A percentile compares a stretch with the other conserved stretches of the same genome.
Evolutionary conservation across 1,284 basidiomycete genomes (phyloP).

Genomic region (Ceratobasidium sp.): DNA sequence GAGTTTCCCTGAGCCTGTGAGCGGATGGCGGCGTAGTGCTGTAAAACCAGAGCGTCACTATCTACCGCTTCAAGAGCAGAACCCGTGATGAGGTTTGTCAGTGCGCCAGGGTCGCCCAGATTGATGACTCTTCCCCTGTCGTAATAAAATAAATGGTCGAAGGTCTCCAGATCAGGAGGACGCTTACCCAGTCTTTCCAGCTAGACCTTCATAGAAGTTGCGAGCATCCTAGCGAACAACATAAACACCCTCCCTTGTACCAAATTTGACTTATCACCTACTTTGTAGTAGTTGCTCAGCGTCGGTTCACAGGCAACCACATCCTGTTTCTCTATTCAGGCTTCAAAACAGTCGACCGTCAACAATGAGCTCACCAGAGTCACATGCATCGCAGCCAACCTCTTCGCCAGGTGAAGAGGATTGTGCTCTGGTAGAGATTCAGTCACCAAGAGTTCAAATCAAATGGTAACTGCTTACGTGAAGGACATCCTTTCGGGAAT

Average conservation of each 20-base stretch:
- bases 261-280: no score
- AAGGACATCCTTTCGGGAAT: slow-evolving; percentile 51
- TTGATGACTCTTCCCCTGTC: slow-evolving; percentile 64
- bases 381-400: slow-evolving; percentile 62
- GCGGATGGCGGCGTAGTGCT: slow-evolving; percentile 46
- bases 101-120: slow-evolving; percentile 62
- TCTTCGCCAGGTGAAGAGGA: slow-evolving; percentile 61
- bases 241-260: no score
- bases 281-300: slow-evolving; percentile 40
- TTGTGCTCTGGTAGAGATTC: slow-evolving; percentile 56
- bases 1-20: neutral
- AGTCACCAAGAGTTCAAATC: slow-evolving; percentile 30
- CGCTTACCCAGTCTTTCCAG: neutral
- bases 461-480: neutral
- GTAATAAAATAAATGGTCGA: neutral
- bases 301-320: slow-evolving; percentile 2
- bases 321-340: neutral
- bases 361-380: slow-evolving; percentile 52
- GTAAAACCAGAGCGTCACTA: slow-evolving; percentile 63
- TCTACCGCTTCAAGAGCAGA: slow-evolving; percentile 67
- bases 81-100: slow-evolving; percentile 66
- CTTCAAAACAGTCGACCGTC: neutral
- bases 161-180: neutral
- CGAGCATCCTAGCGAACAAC: neutral
- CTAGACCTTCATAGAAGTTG: neutral